A percentile compares a stretch with the other conserved stretches of the same genome.
Conservation (phyloP, 768 basidiomycete species). For the Auriscalpium orientale region DNA sequence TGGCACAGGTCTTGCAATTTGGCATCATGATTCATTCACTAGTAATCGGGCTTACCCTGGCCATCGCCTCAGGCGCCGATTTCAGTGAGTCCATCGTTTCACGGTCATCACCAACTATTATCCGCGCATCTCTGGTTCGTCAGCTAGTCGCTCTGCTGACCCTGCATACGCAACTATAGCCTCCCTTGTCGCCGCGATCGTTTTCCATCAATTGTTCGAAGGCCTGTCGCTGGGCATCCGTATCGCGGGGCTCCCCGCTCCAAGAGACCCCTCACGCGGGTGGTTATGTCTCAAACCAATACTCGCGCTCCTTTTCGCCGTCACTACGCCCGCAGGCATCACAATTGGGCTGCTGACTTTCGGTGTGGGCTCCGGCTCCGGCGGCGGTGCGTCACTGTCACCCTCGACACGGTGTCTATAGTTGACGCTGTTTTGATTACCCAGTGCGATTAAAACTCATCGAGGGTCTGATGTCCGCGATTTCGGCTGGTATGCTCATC, state of each 20-base stretch:
- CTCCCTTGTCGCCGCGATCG: conserved; percentile 63
- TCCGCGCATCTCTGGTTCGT: neutral
- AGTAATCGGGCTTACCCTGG: conserved; percentile 71
- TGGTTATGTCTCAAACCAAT: conserved; percentile 36
- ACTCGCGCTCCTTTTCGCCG: conserved; percentile 56
- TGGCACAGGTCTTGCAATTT: conserved; percentile 65
- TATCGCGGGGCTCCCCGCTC: conserved; percentile 57
- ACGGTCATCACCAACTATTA: neutral
- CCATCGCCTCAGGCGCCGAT: conserved; percentile 60
- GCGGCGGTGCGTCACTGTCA: conserved; percentile 19
- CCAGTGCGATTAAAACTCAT: conserved; percentile 44
- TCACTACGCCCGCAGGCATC: conserved; percentile 71
- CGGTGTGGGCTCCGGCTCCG: conserved; percentile 21
- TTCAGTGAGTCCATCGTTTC: conserved; percentile 45
- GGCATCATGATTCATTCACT: conserved; percentile 84
- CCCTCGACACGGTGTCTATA: neutral
- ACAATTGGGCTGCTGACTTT: conserved; percentile 47
- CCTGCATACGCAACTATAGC: conserved; percentile 30
- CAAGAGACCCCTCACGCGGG: conserved; percentile 8
- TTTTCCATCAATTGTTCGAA: conserved; percentile 82
- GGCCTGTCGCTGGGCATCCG: conserved; percentile 78
- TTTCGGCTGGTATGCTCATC: conserved; percentile 78
- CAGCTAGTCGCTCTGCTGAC: neutral
- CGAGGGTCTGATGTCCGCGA: conserved; percentile 73
- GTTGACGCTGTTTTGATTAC: neutral